These are phyloP conservation scores for Stygiomarasmius scandens DNA, from an alignment of 1,284 basidiomycete genomes.

Conservation along the genomic window DNA sequence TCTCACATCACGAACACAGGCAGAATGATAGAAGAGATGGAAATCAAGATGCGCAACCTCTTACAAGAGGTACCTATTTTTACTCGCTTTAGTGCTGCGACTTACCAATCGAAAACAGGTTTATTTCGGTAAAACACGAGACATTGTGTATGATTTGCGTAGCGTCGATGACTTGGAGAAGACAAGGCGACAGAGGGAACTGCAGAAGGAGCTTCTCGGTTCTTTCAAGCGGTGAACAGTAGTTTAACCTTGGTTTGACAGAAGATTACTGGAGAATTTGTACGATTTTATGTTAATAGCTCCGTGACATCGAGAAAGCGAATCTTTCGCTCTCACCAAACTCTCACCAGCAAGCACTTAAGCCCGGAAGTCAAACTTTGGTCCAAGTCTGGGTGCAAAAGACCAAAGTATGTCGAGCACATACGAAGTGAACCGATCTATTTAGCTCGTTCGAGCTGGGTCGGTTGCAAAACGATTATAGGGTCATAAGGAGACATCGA, in stretches of 20 bases:
- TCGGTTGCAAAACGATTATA: too few relatives aligned
- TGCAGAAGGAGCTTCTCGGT: constrained; percentile 95
- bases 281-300: not conserved
- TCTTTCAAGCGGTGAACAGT: constrained; percentile 70
- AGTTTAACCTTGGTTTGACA: not conserved
- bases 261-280: not conserved
- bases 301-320: not conserved
- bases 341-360: too few relatives aligned
- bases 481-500: too few relatives aligned
- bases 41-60: constrained; percentile 97
- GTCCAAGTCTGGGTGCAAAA: too few relatives aligned
- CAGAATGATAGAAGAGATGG: constrained; percentile 96
- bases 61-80: constrained; percentile 72
- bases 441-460: too few relatives aligned
- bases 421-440: too few relatives aligned
- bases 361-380: too few relatives aligned
- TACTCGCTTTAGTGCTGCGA: constrained; percentile 3
- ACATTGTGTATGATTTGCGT: constrained; percentile 90
- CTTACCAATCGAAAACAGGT: constrained; percentile 51
- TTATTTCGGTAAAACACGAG: constrained; percentile 97
- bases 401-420: too few relatives aligned
- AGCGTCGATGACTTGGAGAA: constrained; percentile 87
- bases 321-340: too few relatives aligned
- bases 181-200: constrained; percentile 77
- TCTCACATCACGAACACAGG: constrained; percentile 94